Conservation (phyloP, 768 basidiomycete genomes). For the Mrakia gelida region DNA sequence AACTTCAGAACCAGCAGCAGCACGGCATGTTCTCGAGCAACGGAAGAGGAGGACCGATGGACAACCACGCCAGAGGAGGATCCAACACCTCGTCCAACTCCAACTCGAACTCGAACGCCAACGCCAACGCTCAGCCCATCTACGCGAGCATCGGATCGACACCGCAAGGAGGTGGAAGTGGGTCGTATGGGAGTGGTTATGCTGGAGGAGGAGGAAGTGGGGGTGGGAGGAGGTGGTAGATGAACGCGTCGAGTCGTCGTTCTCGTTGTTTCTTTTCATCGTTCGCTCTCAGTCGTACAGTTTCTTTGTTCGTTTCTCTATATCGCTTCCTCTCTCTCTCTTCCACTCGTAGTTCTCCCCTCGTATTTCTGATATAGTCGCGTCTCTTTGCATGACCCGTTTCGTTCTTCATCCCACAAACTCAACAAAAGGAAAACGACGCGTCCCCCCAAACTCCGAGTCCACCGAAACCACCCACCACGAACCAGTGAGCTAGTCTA, state of each 20-base stretch:
- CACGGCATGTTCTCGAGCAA: conserved; percentile 12
- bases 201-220: not conserved
- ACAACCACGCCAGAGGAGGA: not conserved
- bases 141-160: not conserved
- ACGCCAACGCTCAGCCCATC: not conserved
- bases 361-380: no score
- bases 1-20: not conserved
- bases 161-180: not conserved
- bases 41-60: conserved; percentile 10
- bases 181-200: not conserved
- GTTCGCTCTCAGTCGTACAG: not conserved
- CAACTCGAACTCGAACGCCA: not conserved
- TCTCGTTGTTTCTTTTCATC: not conserved
- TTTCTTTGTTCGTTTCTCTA: not conserved
- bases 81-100: not conserved
- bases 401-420: no score
- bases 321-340: not conserved
- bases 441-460: no score
- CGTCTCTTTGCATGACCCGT: no score
- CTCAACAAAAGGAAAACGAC: no score
- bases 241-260: no score
- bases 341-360: not conserved
- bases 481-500: no score
- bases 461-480: no score
- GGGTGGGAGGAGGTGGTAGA: not conserved